Evolutionary conservation across 1,284 basidiomycete species (phyloP).

Genomic region (Apiotrichum domesticum): DNA sequence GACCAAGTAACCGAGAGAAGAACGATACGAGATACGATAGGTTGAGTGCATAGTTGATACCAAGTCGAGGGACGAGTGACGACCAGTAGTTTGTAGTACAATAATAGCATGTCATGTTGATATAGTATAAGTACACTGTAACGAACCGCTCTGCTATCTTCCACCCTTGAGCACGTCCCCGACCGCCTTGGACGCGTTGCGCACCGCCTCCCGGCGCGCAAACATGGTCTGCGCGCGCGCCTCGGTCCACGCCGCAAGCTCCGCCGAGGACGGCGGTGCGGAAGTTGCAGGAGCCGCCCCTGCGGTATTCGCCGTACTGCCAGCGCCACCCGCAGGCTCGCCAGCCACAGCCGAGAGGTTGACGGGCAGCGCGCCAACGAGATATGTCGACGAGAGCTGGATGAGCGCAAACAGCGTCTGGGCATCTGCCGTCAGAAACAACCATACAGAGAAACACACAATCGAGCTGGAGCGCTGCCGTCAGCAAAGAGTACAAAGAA

Average conservation of each 20-base stretch:
- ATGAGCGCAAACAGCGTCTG: constrained; percentile 21
- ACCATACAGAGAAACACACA: constrained; percentile 6
- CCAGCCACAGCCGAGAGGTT: neutral
- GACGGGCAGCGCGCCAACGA: constrained; percentile 20
- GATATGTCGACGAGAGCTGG: constrained; percentile 7
- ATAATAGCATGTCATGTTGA: too few species aligned
- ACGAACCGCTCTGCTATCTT: too few species aligned
- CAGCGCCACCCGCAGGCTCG: neutral
- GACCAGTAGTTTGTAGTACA: too few species aligned
- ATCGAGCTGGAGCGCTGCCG: constrained; percentile 12
- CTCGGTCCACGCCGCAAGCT: constrained; percentile 17
- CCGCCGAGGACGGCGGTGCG: neutral
- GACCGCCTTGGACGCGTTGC: constrained; percentile 10
- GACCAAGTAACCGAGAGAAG: too few species aligned
- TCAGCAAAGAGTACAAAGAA: neutral
- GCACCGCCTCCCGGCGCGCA: constrained; percentile 13
- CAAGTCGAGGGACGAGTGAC: too few species aligned
- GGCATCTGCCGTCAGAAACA: constrained; percentile 7
- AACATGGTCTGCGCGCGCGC: constrained; percentile 14
- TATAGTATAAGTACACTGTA: too few species aligned
- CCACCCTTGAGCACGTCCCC: constrained; percentile 12
- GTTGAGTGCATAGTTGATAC: too few species aligned
- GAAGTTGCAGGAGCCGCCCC: neutral
- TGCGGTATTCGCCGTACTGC: neutral
- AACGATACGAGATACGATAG: too few species aligned